Base-by-base conservation (phyloP, 768 basidiomycete genomes). In the Suillus tomentosus region DNA sequence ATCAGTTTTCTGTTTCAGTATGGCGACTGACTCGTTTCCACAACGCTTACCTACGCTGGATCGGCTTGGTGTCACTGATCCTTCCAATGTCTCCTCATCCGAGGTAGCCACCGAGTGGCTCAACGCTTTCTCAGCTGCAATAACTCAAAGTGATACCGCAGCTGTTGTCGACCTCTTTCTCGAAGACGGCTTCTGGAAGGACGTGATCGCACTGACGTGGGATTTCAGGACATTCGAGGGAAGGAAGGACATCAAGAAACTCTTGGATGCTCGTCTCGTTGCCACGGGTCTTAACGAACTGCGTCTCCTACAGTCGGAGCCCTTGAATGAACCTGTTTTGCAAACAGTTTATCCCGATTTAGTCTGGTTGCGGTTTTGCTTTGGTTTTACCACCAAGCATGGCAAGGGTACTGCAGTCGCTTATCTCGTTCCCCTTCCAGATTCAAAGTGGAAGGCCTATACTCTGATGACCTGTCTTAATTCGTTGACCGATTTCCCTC, bases 401-500 rank as follows among this genome's bases (percentile, higher is more conserved):
- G 89, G 87, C 0, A 70, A 79, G 17, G 84, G 81, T 9, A 81
- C 82, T 0, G 89, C 82, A 1, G 76, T 89, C 15, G 80, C 80
- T 19, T 79, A 87, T 45, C 79, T 90, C 3, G 79, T 87, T 0
- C 87, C 85, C 0, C 65, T 70, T 3, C 77, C 79, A 3, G 68
- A 67, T 37, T 71, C 74, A 15, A 69, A 60, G 9, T 91, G 90
- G 90, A 87, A 84, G 71, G 87, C 86, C 0, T 82, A 86, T 67
- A 78, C 78, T 5, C 67, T 89, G 11, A 86, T 82, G 67, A 91
- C 90, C 0, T 82, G 84, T 62, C 76, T 92, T 27, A 84, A 88
- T 31, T 82, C 80, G 37, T 74, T 91, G 67, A 83, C 85, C 37
- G 84, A 77, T 5, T 81, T 80, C 68, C 86, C 85, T 0, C 86